Evolutionary conservation across 2,329 filamentous ascomycete species (phyloP).

Genomic region (Arthrinium phaeospermum): DNA sequence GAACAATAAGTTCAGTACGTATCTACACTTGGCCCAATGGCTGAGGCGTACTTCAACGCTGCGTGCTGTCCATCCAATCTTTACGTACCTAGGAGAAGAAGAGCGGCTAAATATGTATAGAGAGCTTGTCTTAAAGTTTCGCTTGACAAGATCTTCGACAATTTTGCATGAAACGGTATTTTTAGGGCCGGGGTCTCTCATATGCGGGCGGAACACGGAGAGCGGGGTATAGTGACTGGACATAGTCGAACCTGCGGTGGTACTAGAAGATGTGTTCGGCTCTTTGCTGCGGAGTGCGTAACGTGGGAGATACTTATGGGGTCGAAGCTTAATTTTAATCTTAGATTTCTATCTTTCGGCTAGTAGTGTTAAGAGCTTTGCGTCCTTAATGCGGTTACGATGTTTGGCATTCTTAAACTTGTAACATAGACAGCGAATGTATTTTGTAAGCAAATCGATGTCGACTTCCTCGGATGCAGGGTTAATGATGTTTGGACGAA

Average conservation of each 20-base stretch:
- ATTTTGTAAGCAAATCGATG: no score
- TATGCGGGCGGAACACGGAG: background rate
- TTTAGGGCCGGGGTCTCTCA: background rate
- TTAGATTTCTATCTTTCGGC: no score
- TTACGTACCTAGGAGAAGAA: background rate
- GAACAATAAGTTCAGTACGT: background rate
- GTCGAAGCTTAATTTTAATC: background rate
- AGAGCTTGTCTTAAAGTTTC: background rate
- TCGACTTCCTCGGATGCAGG: no score
- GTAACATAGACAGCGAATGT: no score
- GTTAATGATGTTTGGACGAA: no score
- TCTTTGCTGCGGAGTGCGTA: background rate
- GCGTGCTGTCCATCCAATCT: background rate
- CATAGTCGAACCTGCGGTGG: background rate
- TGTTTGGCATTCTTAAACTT: no score
- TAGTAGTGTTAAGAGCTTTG: no score
- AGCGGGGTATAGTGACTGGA: background rate
- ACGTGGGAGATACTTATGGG: background rate
- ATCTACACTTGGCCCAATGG: background rate
- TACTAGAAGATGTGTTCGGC: background rate
- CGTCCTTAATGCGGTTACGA: no score
- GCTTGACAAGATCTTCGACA: background rate
- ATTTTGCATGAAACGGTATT: background rate
- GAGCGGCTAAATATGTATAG: background rate
- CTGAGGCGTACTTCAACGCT: background rate